These are phyloP conservation scores for Ceratobasidium sp. DNA, from an alignment of 1,284 basidiomycete species.

Conservation along the genomic window DNA sequence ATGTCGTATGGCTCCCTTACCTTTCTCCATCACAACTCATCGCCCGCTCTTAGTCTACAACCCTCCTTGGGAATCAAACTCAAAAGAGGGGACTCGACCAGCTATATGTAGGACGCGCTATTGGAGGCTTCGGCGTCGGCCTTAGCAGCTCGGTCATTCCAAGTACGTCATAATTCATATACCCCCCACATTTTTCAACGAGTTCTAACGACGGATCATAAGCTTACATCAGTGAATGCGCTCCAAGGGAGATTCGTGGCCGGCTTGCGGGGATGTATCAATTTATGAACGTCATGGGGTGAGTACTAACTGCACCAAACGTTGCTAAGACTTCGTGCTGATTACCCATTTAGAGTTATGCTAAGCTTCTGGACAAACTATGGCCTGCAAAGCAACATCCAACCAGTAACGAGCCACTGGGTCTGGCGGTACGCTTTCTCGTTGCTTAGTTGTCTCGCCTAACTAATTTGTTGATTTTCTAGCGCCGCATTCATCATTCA, in stretches of 20 bases:
- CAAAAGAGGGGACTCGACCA: conserved; percentile 47
- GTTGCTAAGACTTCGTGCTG: background rate
- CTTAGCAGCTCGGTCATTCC: conserved; percentile 42
- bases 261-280: conserved; percentile 47
- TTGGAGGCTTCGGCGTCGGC: conserved; percentile 46
- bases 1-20: conserved; percentile 22
- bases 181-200: background rate
- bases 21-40: background rate
- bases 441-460: too few species aligned
- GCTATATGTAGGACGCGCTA: conserved; percentile 49
- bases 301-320: background rate
- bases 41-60: conserved; percentile 31
- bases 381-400: conserved; percentile 16
- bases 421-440: conserved; percentile 45
- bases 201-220: background rate
- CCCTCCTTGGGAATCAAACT: conserved; percentile 23
- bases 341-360: conserved; percentile 45
- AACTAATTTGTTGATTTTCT: background rate
- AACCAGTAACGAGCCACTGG: conserved; percentile 30
- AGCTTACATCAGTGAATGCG: conserved; percentile 44
- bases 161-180: conserved; percentile 30
- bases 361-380: conserved; percentile 46
- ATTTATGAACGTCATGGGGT: conserved; percentile 45
- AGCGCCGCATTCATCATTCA: conserved; percentile 50
- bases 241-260: conserved; percentile 45